Percentiles rank a stretch among this genome's conserved stretches.
Conservation (phyloP, 2,329 filamentous ascomycete species). For the Diaporthe aspalathi region DNA sequence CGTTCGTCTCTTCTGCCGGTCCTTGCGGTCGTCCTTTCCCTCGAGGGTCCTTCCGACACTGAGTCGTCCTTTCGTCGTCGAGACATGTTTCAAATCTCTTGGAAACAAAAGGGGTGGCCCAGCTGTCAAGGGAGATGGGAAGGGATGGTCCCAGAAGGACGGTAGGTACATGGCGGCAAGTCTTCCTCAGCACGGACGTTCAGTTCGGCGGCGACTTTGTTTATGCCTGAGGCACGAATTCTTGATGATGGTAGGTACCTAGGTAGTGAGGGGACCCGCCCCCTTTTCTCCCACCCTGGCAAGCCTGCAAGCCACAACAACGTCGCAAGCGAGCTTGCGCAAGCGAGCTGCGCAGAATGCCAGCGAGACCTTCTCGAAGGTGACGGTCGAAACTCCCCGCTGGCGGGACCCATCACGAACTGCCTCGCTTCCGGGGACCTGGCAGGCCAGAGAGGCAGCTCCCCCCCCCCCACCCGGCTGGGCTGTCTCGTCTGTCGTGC, state of each 20-base stretch:
- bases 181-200: slow-evolving; percentile 18
- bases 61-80: slow-evolving; percentile 25
- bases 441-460: not conserved
- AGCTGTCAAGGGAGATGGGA: slow-evolving; percentile 21
- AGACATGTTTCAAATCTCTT: slow-evolving; percentile 35
- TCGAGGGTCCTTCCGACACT: slow-evolving; percentile 7
- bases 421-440: slow-evolving; percentile 13
- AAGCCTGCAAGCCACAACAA: slow-evolving; percentile 4
- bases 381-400: slow-evolving; percentile 29
- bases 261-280: slow-evolving; percentile 20
- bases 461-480: too few relatives aligned
- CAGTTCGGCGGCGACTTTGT: not conserved
- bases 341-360: slow-evolving; percentile 34
- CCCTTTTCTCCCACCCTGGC: slow-evolving; percentile 35
- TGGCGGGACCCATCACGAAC: slow-evolving; percentile 2
- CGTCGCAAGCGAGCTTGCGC: slow-evolving; percentile 16
- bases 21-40: not conserved
- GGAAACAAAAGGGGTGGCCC: slow-evolving; percentile 14
- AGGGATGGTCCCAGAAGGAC: slow-evolving; percentile 25
- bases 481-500: not conserved
- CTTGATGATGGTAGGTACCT: not conserved
- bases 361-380: slow-evolving; percentile 37
- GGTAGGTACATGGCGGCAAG: too few relatives aligned
- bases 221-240: slow-evolving; percentile 12
- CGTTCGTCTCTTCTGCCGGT: not conserved